Evolutionary conservation across 345 rosid species (phyloP).

Genomic region (Dovyalis caffra): DNA sequence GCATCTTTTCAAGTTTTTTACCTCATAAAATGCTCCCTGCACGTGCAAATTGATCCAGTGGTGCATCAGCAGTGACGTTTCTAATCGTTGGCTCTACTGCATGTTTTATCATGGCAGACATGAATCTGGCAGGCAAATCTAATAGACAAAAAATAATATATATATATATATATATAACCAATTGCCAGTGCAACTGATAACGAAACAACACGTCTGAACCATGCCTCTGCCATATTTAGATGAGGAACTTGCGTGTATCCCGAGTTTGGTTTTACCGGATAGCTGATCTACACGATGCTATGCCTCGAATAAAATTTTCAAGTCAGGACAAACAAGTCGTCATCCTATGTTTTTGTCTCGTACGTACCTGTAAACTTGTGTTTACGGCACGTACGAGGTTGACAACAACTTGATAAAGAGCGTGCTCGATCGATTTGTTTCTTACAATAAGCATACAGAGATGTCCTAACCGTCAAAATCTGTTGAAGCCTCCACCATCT

Average conservation of each 20-base stretch:
- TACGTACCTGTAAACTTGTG: background rate
- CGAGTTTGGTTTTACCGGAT: conserved; percentile 7
- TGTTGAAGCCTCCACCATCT: too few relatives aligned
- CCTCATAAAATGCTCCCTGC: too few relatives aligned
- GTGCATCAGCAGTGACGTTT: conserved; percentile 26
- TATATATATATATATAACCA: background rate
- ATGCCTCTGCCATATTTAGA: background rate
- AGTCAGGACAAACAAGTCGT: conserved; percentile 3
- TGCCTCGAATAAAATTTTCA: background rate
- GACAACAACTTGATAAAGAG: too few relatives aligned
- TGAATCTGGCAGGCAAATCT: background rate
- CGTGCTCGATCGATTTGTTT: too few relatives aligned
- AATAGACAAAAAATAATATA: background rate
- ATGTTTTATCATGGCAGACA: background rate
- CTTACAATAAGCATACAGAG: too few relatives aligned
- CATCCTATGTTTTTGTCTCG: too few relatives aligned
- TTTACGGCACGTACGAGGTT: background rate
- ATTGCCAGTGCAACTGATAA: background rate
- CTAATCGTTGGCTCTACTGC: background rate
- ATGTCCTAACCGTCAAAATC: too few relatives aligned
- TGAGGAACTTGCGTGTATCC: background rate
- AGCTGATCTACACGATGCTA: background rate
- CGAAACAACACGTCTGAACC: conserved; percentile 12
- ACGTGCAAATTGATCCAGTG: background rate
- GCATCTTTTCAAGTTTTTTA: too few relatives aligned